Conservation (phyloP, 768 basidiomycete species). For the Pleurotus citrinopileatus region DNA sequence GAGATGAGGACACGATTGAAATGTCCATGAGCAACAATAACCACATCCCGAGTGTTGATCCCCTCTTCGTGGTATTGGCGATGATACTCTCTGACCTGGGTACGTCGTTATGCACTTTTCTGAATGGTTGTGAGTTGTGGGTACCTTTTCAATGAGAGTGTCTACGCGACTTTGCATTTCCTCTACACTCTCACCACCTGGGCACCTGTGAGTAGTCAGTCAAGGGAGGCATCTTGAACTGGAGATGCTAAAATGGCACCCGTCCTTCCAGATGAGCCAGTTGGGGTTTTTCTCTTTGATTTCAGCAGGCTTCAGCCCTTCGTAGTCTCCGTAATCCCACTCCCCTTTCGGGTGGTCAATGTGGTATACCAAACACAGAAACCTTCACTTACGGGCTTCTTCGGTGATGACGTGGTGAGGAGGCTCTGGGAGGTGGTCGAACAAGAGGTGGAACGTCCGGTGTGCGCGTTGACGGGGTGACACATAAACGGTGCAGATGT, state of each 20-base stretch:
- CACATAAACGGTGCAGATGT: conserved; percentile 71
- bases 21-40: conserved; percentile 91
- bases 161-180: conserved; percentile 84
- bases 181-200: conserved; percentile 80
- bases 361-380: neutral
- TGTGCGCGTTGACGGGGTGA: conserved; percentile 89
- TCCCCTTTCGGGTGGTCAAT: conserved; percentile 31
- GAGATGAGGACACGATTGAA: conserved; percentile 75
- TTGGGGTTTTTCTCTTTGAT: conserved; percentile 56
- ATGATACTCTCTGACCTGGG: conserved; percentile 71
- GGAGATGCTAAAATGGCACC: conserved; percentile 37
- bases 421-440: conserved; percentile 37
- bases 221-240: neutral
- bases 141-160: conserved; percentile 64
- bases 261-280: conserved; percentile 89
- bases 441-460: conserved; percentile 81
- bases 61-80: conserved; percentile 66
- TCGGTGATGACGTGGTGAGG: conserved; percentile 63
- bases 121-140: conserved; percentile 6
- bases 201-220: conserved; percentile 53
- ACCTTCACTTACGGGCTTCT: conserved; percentile 41
- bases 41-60: conserved; percentile 67
- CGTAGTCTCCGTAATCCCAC: conserved; percentile 93
- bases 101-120: neutral
- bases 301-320: conserved; percentile 78